These are phyloP conservation scores for Aspergillus aculeatinus DNA, from an alignment of 2,329 filamentous ascomycete genomes.

Conservation along the genomic window DNA sequence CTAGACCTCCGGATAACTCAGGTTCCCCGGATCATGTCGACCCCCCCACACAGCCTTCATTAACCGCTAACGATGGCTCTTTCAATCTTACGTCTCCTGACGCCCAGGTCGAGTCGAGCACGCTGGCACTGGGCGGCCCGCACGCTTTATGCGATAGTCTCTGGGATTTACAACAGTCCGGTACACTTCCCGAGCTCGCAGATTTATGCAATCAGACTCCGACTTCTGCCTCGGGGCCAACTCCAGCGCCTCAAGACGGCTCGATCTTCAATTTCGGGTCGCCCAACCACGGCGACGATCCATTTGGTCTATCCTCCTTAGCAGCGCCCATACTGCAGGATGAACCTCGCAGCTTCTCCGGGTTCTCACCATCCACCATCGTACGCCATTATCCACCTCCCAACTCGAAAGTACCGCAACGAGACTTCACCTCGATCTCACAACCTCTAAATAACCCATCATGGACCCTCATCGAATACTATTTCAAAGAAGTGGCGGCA, in stretches of 20 bases:
- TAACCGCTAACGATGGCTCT: slow-evolving; percentile 11
- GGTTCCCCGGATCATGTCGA: slow-evolving; percentile 7
- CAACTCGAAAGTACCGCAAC: slow-evolving; percentile 20
- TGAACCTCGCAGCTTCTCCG: slow-evolving; percentile 19
- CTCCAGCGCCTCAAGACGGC: slow-evolving; percentile 16
- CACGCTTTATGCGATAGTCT: slow-evolving; percentile 29
- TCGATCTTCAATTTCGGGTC: slow-evolving; percentile 21
- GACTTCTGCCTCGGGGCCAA: slow-evolving; percentile 13
- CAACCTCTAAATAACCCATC: slow-evolving; percentile 49
- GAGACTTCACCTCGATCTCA: slow-evolving; percentile 37
- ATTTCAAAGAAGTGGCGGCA: slow-evolving; percentile 62
- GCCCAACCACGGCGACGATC: slow-evolving; percentile 22
- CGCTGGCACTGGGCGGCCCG: slow-evolving; percentile 19
- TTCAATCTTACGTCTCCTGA: slow-evolving; percentile 3
- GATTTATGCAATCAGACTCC: slow-evolving; percentile 32
- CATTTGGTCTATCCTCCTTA: slow-evolving; percentile 28
- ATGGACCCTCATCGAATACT: slow-evolving; percentile 61
- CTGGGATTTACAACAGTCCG: slow-evolving; percentile 32
- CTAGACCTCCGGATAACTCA: neutral
- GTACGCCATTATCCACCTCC: slow-evolving; percentile 35
- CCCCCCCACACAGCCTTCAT: slow-evolving; percentile 9
- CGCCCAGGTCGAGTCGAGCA: slow-evolving; percentile 1
- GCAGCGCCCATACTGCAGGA: slow-evolving; percentile 22
- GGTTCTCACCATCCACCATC: slow-evolving; percentile 35
- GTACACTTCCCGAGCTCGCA: slow-evolving; percentile 32